Base-by-base conservation (phyloP, 129 eudicot species). In the Helianthus tuberosus region DNA sequence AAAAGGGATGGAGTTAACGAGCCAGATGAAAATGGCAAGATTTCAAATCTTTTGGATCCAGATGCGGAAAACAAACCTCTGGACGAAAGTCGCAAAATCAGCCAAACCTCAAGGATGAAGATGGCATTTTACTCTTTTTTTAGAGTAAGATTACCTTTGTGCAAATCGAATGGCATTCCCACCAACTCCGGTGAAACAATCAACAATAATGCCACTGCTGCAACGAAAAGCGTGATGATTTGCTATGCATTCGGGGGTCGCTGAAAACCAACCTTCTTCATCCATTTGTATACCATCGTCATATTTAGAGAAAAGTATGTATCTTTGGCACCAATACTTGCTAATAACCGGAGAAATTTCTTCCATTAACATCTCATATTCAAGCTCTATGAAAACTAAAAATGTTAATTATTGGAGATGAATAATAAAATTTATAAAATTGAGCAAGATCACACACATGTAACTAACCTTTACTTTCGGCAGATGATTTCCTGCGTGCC, bases 221-320 rank as follows among this genome's bases (percentile, higher is more conserved):
- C 89, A 94, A 68, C 97, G 97, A n/a, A 73, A 70, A 41, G 98
- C 98, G 7, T 94, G 98, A 83, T 94, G 97, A 49, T 82, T 85
- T 77, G 97, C 93, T 75, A 94, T 79, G 74, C 81, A 77, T 76
- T 88, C 98, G 0, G 98, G 97, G 11, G 98, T 94, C 15, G 87
- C 98, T 60, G 98, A 94, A 77, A 90, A 94, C 97, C 98, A 94
- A 39, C 98, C 98, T 83, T 94, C 98, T 77, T 85, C 87, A 35
- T 94, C 98, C 98, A 94, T 94, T 80, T 74, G 68, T 69, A 94
- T 86, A 39, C 98, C 97, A 16, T 84, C 71, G 13, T 94, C 91
- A 54, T 84, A 94, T 78, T 86, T 85, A 12, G 97, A 88, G 80
- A 94, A 94, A 60, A 94, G 76, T 15, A 73, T 17, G 73, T 90